Base-by-base conservation (phyloP, 2,329 filamentous ascomycete genomes). In the Paramyrothecium roridum region DNA sequence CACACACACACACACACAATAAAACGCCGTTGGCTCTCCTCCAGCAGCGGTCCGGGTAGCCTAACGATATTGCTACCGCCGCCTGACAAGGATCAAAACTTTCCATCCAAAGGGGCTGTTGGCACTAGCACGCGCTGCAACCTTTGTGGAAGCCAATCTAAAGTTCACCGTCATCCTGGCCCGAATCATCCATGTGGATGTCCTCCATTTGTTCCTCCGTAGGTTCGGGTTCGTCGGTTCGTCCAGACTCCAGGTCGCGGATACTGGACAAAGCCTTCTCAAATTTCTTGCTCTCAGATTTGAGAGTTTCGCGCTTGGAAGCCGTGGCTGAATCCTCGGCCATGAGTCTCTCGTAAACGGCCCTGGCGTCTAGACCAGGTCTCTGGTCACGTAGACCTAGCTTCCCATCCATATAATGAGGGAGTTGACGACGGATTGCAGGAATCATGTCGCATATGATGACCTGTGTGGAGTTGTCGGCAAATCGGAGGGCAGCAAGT, bases 401-500 rank as follows among this genome's bases (percentile, higher is more conserved):
- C 59, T 74, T 68, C 17, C 67, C 65, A 33, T 80, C 74, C 1
- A 83, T 68, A 46, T 79, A 74, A 3, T 59, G 66, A 2, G 75
- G 71, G 3, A 81, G 70, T 8, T 70, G 61, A 2, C 63, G 56
- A 10, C 74, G 69, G 8, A 82, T 73, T 3, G 71, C 66, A 0
- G 80, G 79, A 7, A 83, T 73, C 65, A 81, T 73, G 3, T 78
- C 76, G 11, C 77, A 78, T 12, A 78, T 73, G 53, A 82, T 68
- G 50, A 77, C 73, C 22, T 82, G 73, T 1, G 76, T 71, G 8
- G 78, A 72, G 2, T 72, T 68, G 54, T 92, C 88, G 1, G 84
- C 77, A 61, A 91, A 88, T 2, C 88, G 80, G 34, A 78, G 72
- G 0, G 84, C 81, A 0, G 89, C 87, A 4, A 87, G 80, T 49